Conservation (phyloP, 805 yeast genomes). For the Groenewaldozyma tartarivorans region DNA sequence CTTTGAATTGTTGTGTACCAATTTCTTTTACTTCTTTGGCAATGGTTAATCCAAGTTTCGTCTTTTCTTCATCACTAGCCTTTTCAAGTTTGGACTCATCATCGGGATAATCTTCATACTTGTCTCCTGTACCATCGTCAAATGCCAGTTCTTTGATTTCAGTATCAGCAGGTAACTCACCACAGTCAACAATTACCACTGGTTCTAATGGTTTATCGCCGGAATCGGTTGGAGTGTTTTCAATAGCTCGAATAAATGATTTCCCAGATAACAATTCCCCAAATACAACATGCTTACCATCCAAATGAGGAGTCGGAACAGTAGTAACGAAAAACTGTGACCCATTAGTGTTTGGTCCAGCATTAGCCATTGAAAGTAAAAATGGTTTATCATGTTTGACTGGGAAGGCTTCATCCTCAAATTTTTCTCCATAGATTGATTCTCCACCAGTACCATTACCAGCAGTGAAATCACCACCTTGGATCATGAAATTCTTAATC, state of each 20-base stretch:
- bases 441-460: slow-evolving; percentile 74
- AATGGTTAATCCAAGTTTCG: slow-evolving; percentile 52
- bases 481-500: slow-evolving; percentile 82
- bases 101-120: slow-evolving; percentile 62
- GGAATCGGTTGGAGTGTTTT: slow-evolving; percentile 53
- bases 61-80: slow-evolving; percentile 35
- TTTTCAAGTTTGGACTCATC: slow-evolving; percentile 47
- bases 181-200: slow-evolving; percentile 70
- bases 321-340: slow-evolving; percentile 94
- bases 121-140: slow-evolving; percentile 84
- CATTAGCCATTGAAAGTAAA: slow-evolving; percentile 91
- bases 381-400: slow-evolving; percentile 75
- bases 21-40: slow-evolving; percentile 58
- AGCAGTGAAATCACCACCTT: slow-evolving; percentile 87
- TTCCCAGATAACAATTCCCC: slow-evolving; percentile 83
- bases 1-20: slow-evolving; percentile 69
- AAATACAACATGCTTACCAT: slow-evolving; percentile 93
- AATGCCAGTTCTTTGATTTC: slow-evolving; percentile 31
- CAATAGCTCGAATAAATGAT: slow-evolving; percentile 68
- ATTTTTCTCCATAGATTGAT: slow-evolving; percentile 74
- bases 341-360: slow-evolving; percentile 93
- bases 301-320: slow-evolving; percentile 85
- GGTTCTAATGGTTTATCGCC: slow-evolving; percentile 64
- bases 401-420: slow-evolving; percentile 83
- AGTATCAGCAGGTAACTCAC: slow-evolving; percentile 58